Conservation (phyloP, 768 basidiomycete genomes). For the Boletus sp. region DNA sequence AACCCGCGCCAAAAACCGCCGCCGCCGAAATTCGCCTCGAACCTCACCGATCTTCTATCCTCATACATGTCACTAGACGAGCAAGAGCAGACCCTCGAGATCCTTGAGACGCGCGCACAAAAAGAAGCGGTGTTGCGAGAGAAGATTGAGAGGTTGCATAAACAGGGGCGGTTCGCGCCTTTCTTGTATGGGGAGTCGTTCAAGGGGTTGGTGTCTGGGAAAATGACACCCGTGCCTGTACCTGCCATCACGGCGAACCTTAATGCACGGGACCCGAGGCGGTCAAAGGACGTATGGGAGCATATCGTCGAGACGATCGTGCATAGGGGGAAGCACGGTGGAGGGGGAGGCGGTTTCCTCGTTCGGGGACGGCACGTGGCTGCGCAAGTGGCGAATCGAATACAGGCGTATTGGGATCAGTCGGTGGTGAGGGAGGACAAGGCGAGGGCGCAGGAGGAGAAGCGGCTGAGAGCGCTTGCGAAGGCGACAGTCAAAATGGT, state of each 20-base stretch:
- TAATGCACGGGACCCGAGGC: conserved; percentile 24
- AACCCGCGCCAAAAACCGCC: conserved; percentile 68
- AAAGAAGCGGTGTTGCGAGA: conserved; percentile 45
- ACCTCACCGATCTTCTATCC: conserved; percentile 52
- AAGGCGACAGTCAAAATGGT: conserved; percentile 71
- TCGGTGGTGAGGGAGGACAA: conserved; percentile 61
- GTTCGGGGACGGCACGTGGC: conserved; percentile 42
- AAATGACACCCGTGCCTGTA: conserved; percentile 4
- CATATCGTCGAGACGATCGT: conserved; percentile 48
- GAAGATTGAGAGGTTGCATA: conserved; percentile 41
- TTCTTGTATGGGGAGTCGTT: conserved; percentile 34
- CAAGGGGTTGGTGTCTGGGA: conserved; percentile 3
- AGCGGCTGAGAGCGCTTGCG: conserved; percentile 59
- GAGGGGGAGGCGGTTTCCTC: conserved; percentile 8
- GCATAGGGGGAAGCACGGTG: conserved; percentile 17
- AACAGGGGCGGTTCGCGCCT: conserved; percentile 45
- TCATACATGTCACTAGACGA: conserved; percentile 60
- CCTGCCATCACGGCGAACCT: conserved; percentile 10
- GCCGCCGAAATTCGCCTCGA: conserved; percentile 46
- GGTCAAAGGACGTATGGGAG: conserved; percentile 53
- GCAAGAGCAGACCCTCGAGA: conserved; percentile 42
- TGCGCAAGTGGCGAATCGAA: conserved; percentile 55
- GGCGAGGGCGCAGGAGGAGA: conserved; percentile 59
- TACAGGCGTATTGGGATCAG: conserved; percentile 75
- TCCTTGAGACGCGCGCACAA: conserved; percentile 36